These are phyloP conservation scores for Irpex sp. DNA, from an alignment of 1,284 basidiomycete species.

Conservation along the genomic window DNA sequence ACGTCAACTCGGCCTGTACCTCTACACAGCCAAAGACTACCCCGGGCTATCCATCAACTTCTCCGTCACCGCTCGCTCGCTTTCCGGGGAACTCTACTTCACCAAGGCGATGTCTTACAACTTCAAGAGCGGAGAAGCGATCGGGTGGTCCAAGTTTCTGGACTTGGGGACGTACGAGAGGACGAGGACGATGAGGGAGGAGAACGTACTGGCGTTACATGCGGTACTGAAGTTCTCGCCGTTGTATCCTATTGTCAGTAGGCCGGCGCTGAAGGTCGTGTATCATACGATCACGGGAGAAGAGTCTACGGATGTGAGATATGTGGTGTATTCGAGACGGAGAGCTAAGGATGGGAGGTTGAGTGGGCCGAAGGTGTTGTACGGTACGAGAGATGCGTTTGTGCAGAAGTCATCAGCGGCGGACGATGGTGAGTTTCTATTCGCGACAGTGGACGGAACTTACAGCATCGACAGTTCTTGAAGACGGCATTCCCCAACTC, in stretches of 20 bases:
- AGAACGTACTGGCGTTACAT: background rate
- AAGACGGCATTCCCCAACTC: background rate
- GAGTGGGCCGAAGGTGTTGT: background rate
- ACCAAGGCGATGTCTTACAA: conserved; percentile 6
- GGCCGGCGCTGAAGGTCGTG: conserved; percentile 2
- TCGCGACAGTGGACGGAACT: no score
- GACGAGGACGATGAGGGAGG: background rate
- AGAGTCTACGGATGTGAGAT: background rate
- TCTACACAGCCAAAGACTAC: conserved; percentile 8
- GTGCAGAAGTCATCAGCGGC: background rate
- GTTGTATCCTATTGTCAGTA: conserved; percentile 4
- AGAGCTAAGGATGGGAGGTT: conserved; percentile 1
- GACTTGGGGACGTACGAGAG: background rate
- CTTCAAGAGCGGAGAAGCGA: conserved; percentile 10
- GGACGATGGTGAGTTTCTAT: conserved; percentile 3
- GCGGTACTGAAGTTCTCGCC: conserved; percentile 4
- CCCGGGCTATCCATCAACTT: background rate
- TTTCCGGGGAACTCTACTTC: background rate
- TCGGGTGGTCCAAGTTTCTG: conserved; percentile 7
- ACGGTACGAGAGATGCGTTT: background rate
- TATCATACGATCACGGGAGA: background rate
- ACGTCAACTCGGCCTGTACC: conserved; percentile 5
- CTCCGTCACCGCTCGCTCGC: conserved; percentile 1
- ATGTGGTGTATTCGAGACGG: background rate
- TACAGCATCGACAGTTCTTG: background rate